phyloP scores from a whole-genome alignment of 2,329 filamentous ascomycete genomes.

The Fusarium anthophilum region DNA sequence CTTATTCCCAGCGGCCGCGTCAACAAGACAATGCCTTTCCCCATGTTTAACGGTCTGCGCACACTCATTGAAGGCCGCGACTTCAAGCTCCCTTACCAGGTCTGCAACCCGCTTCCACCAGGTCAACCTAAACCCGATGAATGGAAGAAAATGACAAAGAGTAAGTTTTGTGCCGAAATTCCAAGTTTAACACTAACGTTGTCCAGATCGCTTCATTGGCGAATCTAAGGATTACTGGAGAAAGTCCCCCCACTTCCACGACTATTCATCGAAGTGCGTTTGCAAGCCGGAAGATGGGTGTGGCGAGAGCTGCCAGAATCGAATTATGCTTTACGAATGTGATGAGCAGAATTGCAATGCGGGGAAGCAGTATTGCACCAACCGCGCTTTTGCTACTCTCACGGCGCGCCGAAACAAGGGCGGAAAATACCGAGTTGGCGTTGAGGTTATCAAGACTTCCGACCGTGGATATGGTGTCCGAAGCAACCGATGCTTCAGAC shows the following conservation, averaged over 20 bases:
- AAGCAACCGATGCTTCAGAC: constrained; percentile 85
- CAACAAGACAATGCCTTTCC: constrained; percentile 73
- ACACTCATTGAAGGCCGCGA: constrained; percentile 77
- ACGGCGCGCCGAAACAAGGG: constrained; percentile 78
- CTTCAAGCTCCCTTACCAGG: constrained; percentile 89
- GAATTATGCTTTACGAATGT: constrained; percentile 97
- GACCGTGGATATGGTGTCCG: constrained; percentile 93
- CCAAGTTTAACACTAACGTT: constrained; percentile 39
- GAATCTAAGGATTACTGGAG: constrained; percentile 84
- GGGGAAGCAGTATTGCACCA: constrained; percentile 77
- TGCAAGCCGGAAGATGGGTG: constrained; percentile 83
- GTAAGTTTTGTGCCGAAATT: constrained; percentile 60
- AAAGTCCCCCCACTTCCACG: constrained; percentile 77
- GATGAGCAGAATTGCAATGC: constrained; percentile 88
- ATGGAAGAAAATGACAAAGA: constrained; percentile 91
- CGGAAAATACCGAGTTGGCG: constrained; percentile 89
- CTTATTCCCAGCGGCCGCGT: constrained; percentile 56
- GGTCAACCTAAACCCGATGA: constrained; percentile 92
- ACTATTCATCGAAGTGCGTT: constrained; percentile 80
- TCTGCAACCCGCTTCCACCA: constrained; percentile 86
- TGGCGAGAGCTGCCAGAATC: constrained; percentile 89
- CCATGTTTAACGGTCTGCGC: constrained; percentile 80
- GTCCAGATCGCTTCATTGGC: constrained; percentile 85
- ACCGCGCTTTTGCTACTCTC: constrained; percentile 87
- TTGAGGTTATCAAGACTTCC: constrained; percentile 91